Evolutionary conservation across 2,329 filamentous ascomycete genomes (phyloP).

Genomic region (Chrysoporthe austroafricana): DNA sequence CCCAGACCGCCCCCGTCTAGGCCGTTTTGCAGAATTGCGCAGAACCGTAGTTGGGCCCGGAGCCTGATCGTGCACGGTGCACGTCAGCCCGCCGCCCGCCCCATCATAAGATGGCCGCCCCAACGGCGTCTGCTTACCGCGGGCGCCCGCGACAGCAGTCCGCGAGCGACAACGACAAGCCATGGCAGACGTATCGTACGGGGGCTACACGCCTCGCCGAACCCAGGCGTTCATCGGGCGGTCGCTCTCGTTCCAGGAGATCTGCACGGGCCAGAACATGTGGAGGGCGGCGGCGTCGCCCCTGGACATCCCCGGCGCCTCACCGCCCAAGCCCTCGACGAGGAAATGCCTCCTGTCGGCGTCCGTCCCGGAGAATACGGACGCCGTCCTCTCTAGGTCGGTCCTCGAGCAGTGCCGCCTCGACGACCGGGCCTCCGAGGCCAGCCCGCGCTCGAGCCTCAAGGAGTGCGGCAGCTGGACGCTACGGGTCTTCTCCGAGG

Average conservation of each 20-base stretch:
- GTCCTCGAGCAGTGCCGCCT: slow-evolving; percentile 24
- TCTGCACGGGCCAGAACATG: background rate
- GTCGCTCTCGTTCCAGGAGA: slow-evolving; percentile 3
- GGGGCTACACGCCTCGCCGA: background rate
- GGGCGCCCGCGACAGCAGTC: too few relatives aligned
- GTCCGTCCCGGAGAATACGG: slow-evolving; percentile 18
- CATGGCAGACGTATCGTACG: slow-evolving; percentile 9
- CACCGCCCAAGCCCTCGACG: background rate
- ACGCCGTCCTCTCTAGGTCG: slow-evolving; percentile 19
- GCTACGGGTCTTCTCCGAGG: slow-evolving; percentile 14
- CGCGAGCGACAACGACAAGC: background rate
- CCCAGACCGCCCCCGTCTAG: slow-evolving; percentile 1
- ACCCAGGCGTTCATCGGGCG: background rate
- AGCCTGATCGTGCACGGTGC: background rate
- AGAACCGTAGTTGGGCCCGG: slow-evolving; percentile 18
- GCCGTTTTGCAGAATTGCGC: slow-evolving; percentile 25
- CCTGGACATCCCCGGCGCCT: slow-evolving; percentile 11
- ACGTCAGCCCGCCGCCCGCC: background rate
- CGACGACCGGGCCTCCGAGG: slow-evolving; percentile 3
- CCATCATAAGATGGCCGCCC: background rate
- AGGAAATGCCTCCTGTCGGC: slow-evolving; percentile 9
- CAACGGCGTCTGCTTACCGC: background rate
- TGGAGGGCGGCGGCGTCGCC: slow-evolving; percentile 16
- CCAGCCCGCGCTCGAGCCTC: slow-evolving; percentile 11
- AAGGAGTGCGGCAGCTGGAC: slow-evolving; percentile 16